phyloP scores from a whole-genome alignment of 768 basidiomycete genomes.

The Lyophyllum decastes region DNA sequence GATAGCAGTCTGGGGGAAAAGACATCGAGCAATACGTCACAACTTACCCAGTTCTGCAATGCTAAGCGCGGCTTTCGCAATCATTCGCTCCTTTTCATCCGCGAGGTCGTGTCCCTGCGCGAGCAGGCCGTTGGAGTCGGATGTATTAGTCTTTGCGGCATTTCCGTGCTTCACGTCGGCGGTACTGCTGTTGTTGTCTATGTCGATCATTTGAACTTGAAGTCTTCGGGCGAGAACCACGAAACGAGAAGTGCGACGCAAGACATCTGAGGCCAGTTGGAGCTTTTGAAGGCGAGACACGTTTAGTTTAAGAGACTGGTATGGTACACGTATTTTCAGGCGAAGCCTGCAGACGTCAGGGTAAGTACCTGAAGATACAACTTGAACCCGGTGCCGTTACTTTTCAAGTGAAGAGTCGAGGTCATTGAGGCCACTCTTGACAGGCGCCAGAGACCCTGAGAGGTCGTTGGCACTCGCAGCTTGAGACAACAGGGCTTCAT shows the following conservation, averaged over 20 bases:
- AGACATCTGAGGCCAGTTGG: constrained; percentile 81
- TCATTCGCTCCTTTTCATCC: constrained; percentile 82
- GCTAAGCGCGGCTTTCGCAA: constrained; percentile 93
- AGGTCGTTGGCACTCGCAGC: constrained; percentile 77
- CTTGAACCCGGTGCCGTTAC: constrained; percentile 37
- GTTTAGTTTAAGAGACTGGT: constrained; percentile 69
- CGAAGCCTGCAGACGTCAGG: constrained; percentile 57
- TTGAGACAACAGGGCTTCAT: constrained; percentile 79
- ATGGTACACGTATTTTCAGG: constrained; percentile 83
- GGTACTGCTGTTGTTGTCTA: constrained; percentile 37
- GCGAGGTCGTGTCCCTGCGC: constrained; percentile 45
- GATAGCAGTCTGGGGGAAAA: constrained; percentile 7
- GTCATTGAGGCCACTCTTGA: constrained; percentile 70
- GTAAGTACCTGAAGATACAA: constrained; percentile 21
- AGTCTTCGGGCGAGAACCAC: constrained; percentile 80
- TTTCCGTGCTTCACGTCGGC: constrained; percentile 14
- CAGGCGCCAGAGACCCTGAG: constrained; percentile 65
- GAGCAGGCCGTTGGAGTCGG: constrained; percentile 19
- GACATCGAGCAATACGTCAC: neutral
- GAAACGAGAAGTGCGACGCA: constrained; percentile 84
- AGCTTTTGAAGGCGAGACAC: constrained; percentile 77
- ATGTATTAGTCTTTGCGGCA: constrained; percentile 8
- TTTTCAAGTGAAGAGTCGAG: constrained; percentile 78
- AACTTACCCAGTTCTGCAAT: constrained; percentile 85
- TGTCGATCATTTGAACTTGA: constrained; percentile 81